Evolutionary conservation across 1,139 yeast genomes (phyloP).

Genomic region (Yarrowia galli): DNA sequence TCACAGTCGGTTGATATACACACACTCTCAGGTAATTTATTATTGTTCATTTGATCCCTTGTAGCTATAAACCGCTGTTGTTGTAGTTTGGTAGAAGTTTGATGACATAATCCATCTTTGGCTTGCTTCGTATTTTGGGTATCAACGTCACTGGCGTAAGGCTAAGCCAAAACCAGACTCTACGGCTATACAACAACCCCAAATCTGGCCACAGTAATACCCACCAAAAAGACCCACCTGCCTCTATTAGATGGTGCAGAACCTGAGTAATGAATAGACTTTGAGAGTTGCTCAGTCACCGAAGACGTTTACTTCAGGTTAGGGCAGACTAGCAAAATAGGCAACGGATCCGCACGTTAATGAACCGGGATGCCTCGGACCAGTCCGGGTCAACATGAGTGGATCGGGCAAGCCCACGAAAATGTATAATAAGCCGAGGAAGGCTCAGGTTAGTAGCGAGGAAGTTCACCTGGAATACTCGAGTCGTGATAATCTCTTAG

Average conservation of each 20-base stretch:
- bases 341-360: constrained; percentile 13
- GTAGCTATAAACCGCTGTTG: too few relatives aligned
- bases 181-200: too few relatives aligned
- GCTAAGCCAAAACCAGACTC: too few relatives aligned
- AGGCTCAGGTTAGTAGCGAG: not conserved
- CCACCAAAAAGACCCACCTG: not conserved
- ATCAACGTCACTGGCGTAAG: too few relatives aligned
- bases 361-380: constrained; percentile 7
- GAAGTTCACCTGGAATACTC: not conserved
- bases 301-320: not conserved
- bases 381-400: not conserved
- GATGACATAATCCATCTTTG: too few relatives aligned
- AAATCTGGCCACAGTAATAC: not conserved
- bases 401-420: constrained; percentile 2
- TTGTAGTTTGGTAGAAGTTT: too few relatives aligned
- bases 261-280: constrained; percentile 17
- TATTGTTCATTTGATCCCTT: too few relatives aligned
- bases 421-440: not conserved
- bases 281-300: not conserved
- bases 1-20: not conserved
- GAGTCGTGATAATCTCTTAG: too few relatives aligned
- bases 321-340: not conserved
- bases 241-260: not conserved
- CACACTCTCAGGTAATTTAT: not conserved
- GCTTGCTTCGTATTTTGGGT: too few relatives aligned